Conservation (phyloP, 441 rosid genomes). For the Erodium moschatum region DNA sequence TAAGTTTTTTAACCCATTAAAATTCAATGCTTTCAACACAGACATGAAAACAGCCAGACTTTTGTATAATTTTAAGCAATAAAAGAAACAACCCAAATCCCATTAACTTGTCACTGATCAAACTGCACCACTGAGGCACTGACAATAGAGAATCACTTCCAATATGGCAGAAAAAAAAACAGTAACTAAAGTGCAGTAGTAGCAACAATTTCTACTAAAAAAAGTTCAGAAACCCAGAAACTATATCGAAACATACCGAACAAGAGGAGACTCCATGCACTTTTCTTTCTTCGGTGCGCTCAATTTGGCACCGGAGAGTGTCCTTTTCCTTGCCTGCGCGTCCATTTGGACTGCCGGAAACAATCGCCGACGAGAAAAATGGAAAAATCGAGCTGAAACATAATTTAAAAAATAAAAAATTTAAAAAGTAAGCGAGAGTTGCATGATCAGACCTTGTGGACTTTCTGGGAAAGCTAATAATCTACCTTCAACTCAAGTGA, state of each 20-base stretch:
- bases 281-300: slow-evolving; percentile 67
- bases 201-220: too few species aligned
- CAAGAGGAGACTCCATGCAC: slow-evolving; percentile 77
- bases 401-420: too few species aligned
- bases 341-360: slow-evolving; percentile 34
- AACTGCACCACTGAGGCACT: not conserved
- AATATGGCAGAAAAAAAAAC: not conserved
- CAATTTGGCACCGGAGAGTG: slow-evolving; percentile 69
- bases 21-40: not conserved
- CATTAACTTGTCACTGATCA: not conserved
- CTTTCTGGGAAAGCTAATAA: too few species aligned
- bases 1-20: not conserved
- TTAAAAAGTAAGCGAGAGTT: too few species aligned
- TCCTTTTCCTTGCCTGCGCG: slow-evolving; percentile 64
- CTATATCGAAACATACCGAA: slow-evolving; percentile 35
- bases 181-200: not conserved
- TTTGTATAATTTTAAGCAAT: too few species aligned
- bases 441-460: too few species aligned
- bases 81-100: not conserved
- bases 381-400: not conserved
- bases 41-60: too few species aligned
- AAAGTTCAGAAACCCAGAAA: not conserved
- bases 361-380: not conserved
- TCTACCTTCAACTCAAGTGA: not conserved
- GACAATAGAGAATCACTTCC: not conserved